A percentile compares a stretch with the other conserved stretches of the same genome.
These are phyloP conservation scores for Acer yangbiense DNA, from an alignment of 345 rosid genomes.

Conservation along the genomic window DNA sequence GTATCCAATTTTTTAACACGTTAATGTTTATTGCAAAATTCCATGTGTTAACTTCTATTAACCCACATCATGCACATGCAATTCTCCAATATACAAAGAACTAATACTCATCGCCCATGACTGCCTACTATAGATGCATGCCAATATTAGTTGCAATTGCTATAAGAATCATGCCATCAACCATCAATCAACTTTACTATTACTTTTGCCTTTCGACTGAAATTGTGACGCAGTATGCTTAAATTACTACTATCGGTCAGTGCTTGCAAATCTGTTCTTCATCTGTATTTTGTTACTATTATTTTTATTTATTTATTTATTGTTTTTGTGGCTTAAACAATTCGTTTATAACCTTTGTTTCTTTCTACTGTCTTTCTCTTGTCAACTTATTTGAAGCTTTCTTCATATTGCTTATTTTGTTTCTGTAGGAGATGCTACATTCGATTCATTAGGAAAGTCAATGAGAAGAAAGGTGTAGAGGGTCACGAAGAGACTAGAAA, in stretches of 20 bases:
- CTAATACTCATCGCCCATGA: neutral
- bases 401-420: slow-evolving; percentile 17
- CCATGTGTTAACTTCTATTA: neutral
- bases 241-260: neutral
- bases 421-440: slow-evolving; percentile 88
- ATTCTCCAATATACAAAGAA: neutral
- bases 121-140: neutral
- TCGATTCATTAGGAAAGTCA: slow-evolving; percentile 86
- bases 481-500: slow-evolving; percentile 93
- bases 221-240: neutral
- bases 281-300: neutral
- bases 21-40: neutral
- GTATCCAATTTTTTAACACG: neutral
- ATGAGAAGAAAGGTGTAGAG: slow-evolving; percentile 85
- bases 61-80: neutral
- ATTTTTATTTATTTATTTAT: neutral
- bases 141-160: neutral
- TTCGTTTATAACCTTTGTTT: neutral
- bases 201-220: neutral
- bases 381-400: neutral
- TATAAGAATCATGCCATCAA: neutral
- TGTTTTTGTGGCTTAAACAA: neutral
- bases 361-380: too few relatives aligned
- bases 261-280: neutral
- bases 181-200: neutral